These are phyloP conservation scores for Orbilia quercus DNA, from an alignment of 2,329 filamentous ascomycete genomes.

Conservation along the genomic window DNA sequence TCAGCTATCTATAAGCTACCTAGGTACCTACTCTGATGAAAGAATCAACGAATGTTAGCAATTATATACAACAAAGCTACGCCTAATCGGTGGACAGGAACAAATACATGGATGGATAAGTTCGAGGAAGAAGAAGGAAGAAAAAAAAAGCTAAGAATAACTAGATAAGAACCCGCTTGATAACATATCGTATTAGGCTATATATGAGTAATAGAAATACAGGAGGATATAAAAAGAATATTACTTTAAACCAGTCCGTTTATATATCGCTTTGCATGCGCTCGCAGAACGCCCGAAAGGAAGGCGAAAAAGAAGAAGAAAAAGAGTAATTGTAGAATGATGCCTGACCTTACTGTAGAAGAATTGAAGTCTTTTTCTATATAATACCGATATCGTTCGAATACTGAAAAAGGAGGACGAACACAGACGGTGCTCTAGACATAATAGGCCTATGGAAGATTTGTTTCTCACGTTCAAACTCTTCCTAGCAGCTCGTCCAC, in stretches of 20 bases:
- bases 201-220: constrained; percentile 28
- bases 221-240: constrained; percentile 1
- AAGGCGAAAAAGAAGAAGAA: not conserved
- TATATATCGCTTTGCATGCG: constrained; percentile 20
- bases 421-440: no score
- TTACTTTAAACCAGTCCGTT: not conserved
- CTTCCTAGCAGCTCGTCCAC: constrained; percentile 74
- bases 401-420: no score
- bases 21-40: not conserved
- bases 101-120: constrained; percentile 1
- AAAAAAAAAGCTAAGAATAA: not conserved
- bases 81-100: no score
- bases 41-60: no score
- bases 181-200: not conserved
- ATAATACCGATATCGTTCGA: no score
- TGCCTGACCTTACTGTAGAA: no score
- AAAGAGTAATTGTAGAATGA: constrained; percentile 8
- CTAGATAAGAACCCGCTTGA: constrained; percentile 2
- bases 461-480: constrained; percentile 16
- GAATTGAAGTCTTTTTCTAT: no score
- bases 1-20: no score
- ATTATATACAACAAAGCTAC: not conserved
- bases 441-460: no score
- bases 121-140: constrained; percentile 9
- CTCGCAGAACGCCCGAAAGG: constrained; percentile 44